Percentiles rank a stretch among this genome's conserved stretches.
phyloP scores from a whole-genome alignment of 75 land plant genomes.

The Pinus taeda region DNA sequence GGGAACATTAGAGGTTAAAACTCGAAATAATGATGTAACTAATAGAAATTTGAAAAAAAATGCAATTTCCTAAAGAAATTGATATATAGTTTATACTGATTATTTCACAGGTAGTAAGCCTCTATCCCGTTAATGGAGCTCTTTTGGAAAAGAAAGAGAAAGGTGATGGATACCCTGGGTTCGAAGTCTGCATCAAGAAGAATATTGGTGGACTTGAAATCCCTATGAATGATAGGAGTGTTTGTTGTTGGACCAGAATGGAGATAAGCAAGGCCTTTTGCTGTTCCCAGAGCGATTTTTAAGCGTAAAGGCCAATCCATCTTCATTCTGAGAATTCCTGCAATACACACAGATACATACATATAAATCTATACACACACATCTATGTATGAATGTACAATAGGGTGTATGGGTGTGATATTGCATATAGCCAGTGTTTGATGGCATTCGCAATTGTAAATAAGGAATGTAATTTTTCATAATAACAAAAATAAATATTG shows the following conservation, averaged over 20 bases:
- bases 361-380: background rate
- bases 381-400: background rate
- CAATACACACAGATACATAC: background rate
- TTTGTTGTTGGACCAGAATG: constrained; percentile 85
- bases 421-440: too few species aligned
- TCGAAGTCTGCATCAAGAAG: constrained; percentile 75
- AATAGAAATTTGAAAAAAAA: background rate
- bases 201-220: constrained; percentile 93
- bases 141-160: background rate
- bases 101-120: too few species aligned
- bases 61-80: background rate
- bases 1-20: background rate
- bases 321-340: constrained; percentile 55
- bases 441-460: too few species aligned
- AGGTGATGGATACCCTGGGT: constrained; percentile 56
- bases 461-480: too few species aligned
- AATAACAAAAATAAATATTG: too few species aligned
- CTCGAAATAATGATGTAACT: background rate
- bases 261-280: constrained; percentile 88
- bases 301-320: constrained; percentile 85
- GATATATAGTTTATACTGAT: background rate
- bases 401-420: background rate
- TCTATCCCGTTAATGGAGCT: too few species aligned
- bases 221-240: constrained; percentile 85
- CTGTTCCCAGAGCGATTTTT: constrained; percentile 85